Conservation (phyloP, 2,329 filamentous ascomycete species). For the Nothomitra cinnamomea region DNA sequence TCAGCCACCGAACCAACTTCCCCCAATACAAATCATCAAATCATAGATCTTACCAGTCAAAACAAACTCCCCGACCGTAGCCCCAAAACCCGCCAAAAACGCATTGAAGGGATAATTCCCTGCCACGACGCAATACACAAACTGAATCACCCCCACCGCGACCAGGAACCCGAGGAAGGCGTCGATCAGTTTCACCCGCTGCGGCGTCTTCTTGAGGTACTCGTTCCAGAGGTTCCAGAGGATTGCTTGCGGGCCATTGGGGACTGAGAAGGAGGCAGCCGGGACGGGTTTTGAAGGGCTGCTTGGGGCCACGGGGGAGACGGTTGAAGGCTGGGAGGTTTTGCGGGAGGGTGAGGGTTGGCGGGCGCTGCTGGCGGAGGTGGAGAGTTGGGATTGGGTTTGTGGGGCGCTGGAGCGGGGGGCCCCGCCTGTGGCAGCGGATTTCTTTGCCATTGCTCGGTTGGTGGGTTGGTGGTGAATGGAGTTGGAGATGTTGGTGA, state of each 20-base stretch:
- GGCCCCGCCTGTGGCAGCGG: constrained; percentile 15
- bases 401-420: not conserved
- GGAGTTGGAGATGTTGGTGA: not conserved
- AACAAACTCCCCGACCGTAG: constrained; percentile 93
- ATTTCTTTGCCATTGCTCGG: constrained; percentile 17
- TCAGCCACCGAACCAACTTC: not conserved
- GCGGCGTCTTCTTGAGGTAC: constrained; percentile 67
- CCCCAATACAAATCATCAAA: too few species aligned
- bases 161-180: constrained; percentile 79
- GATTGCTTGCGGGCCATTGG: constrained; percentile 30
- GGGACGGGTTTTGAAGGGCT: not conserved
- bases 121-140: constrained; percentile 76
- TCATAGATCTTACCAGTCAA: constrained; percentile 50
- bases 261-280: not conserved
- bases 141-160: constrained; percentile 75
- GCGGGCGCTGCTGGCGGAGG: not conserved
- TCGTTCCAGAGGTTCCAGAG: constrained; percentile 53
- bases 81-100: constrained; percentile 86
- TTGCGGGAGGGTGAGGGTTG: not conserved
- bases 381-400: not conserved
- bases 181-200: constrained; percentile 84
- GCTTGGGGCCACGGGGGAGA: constrained; percentile 10
- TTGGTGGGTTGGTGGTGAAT: not conserved
- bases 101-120: constrained; percentile 99
- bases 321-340: constrained; percentile 9